Conservation (phyloP, 441 rosid species). For the Erodium moschatum region DNA sequence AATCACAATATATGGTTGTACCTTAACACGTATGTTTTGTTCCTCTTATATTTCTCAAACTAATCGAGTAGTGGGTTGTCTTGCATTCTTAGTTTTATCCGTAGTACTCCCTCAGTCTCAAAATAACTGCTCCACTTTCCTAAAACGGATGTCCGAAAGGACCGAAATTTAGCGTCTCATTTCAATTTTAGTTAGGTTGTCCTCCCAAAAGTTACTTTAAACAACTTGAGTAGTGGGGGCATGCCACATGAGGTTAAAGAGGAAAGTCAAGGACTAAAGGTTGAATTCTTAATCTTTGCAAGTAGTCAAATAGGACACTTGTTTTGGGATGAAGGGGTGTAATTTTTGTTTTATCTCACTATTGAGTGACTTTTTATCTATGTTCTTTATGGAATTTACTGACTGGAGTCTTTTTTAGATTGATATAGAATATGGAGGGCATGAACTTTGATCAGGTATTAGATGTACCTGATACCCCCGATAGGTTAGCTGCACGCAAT, state of each 20-base stretch:
- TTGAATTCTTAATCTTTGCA: not conserved
- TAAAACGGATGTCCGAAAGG: no score
- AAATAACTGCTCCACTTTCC: no score
- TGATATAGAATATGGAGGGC: slow-evolving; percentile 20
- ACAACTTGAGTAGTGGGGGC: not conserved
- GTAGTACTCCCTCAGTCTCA: no score
- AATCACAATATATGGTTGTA: no score
- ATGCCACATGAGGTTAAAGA: not conserved
- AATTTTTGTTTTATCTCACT: not conserved
- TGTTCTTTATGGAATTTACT: not conserved
- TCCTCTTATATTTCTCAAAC: no score
- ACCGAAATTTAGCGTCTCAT: no score
- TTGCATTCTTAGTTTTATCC: no score
- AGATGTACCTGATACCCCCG: slow-evolving; percentile 26
- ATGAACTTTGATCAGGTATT: slow-evolving; percentile 14
- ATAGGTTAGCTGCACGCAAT: slow-evolving; percentile 18
- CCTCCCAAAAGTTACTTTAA: no score
- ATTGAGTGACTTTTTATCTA: not conserved
- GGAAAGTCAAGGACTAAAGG: not conserved
- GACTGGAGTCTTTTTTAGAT: not conserved
- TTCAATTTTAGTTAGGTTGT: no score
- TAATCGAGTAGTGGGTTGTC: no score
- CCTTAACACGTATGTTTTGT: no score
- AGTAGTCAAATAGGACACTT: not conserved
- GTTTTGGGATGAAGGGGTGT: not conserved